Conservation (phyloP, 768 basidiomycete genomes). For the Pulveroboletus ravenelii region DNA sequence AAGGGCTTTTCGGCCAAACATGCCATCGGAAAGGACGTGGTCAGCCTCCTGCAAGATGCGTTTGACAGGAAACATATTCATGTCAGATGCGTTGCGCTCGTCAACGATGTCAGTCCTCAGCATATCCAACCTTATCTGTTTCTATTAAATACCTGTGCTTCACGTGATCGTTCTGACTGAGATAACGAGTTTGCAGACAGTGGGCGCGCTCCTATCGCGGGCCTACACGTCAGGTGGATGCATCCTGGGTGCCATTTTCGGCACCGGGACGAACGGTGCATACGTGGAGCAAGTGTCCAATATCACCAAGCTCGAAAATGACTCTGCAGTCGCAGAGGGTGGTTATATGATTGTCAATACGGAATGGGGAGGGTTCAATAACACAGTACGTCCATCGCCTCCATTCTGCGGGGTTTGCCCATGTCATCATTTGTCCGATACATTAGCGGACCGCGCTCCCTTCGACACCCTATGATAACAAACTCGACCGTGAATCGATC, state of each 20-base stretch:
- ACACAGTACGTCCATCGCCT: constrained; percentile 54
- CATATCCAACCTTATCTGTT: constrained; percentile 1
- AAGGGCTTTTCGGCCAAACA: constrained; percentile 94
- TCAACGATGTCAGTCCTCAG: constrained; percentile 84
- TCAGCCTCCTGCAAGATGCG: constrained; percentile 84
- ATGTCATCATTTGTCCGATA: constrained; percentile 1
- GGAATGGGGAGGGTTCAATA: constrained; percentile 99
- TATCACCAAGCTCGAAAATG: constrained; percentile 76
- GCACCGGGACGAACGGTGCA: constrained; percentile 97
- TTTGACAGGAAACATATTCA: constrained; percentile 90
- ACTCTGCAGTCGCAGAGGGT: constrained; percentile 51
- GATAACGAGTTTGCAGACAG: constrained; percentile 55
- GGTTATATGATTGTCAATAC: constrained; percentile 93
- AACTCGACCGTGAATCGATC: constrained; percentile 88
- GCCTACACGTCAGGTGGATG: constrained; percentile 93
- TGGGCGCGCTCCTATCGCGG: constrained; percentile 88
- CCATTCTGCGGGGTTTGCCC: neutral
- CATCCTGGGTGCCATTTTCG: constrained; percentile 88
- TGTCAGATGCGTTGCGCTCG: constrained; percentile 86
- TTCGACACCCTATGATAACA: constrained; percentile 85
- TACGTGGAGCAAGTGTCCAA: constrained; percentile 87
- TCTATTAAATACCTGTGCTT: neutral
- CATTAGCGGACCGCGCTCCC: constrained; percentile 75
- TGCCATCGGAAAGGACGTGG: constrained; percentile 85
- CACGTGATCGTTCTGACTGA: constrained; percentile 7